Base-by-base conservation (phyloP, 2,329 filamentous ascomycete genomes). In the Arthrobotrys pseudoclavata region DNA sequence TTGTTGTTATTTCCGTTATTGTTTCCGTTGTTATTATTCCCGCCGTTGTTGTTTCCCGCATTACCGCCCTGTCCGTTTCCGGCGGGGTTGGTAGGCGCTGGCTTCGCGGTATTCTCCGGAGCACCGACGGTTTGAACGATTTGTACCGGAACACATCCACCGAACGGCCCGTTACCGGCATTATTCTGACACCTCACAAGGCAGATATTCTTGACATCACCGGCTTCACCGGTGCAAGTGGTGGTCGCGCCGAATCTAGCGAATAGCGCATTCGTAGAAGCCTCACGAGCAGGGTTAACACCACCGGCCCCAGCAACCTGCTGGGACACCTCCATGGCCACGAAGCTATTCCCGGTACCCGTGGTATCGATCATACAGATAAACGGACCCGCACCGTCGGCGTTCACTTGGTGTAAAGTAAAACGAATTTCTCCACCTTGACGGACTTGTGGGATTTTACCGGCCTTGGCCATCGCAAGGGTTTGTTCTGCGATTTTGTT, bases 341-440 rank as follows among this genome's bases (percentile, higher is more conserved):
- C 53, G 22, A 74, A 74, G 22, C 84, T 82, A 62, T 84, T 81
- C 18, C 86, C 89, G 3, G 88, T 89, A 69, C 85, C 89, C 70
- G 89, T 88, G 67, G 85, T 83, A 81, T 90, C 89, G 82, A 91
- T 89, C 85, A 89, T 89, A 84, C 89, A 90, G 4, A 85, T 87
- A 83, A 89, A 91, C 0, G 89, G 89, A 9, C 69, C 69, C 1
- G 69, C 69, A 22, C 69, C 69, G 53, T 74, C 69, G 12, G 31
- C 62, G 62, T 74, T 74, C 29, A 74, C 69, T 52, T 74, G 69
- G 69, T 91, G 90, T 10, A 91, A 84, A 0, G 89, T 91, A 86
- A 91, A 90, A 80, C 84, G 84, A 76, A 91, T 80, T 70, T 85
- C 80, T 68, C 89, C 90, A 55, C 89, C 89, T 0, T 85, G 81